phyloP scores from a whole-genome alignment of 495 filamentous ascomycete genomes.

The Lasiosphaeria ovina region DNA sequence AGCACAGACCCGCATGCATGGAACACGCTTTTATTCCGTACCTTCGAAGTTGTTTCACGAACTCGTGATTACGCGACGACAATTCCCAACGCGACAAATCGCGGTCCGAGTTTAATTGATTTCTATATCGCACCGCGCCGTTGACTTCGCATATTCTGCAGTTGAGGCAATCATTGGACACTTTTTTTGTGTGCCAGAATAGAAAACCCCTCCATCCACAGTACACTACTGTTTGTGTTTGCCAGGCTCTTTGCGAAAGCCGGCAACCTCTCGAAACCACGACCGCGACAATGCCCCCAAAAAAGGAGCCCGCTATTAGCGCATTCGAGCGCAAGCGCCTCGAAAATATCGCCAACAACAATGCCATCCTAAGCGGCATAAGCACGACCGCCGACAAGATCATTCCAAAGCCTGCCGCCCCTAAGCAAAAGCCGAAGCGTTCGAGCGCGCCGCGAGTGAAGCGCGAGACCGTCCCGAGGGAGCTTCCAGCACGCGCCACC shows the following conservation, averaged over 20 bases:
- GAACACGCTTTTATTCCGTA: neutral
- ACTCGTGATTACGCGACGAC: constrained; percentile 8
- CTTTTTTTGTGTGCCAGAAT: too few relatives aligned
- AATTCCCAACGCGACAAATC: constrained; percentile 7
- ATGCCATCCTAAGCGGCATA: constrained; percentile 48
- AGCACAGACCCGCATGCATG: neutral
- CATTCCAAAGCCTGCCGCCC: constrained; percentile 28
- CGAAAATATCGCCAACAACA: constrained; percentile 56
- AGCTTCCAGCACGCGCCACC: constrained; percentile 36
- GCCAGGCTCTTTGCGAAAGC: too few relatives aligned
- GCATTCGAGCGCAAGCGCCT: constrained; percentile 54
- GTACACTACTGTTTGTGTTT: too few relatives aligned
- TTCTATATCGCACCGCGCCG: neutral
- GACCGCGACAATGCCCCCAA: constrained; percentile 22
- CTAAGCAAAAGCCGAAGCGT: constrained; percentile 26
- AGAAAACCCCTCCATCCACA: too few relatives aligned
- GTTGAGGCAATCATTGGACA: too few relatives aligned
- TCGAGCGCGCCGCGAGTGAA: constrained; percentile 23
- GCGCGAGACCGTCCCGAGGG: constrained; percentile 31
- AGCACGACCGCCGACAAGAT: constrained; percentile 34
- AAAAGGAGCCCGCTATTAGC: constrained; percentile 41
- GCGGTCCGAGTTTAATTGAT: constrained; percentile 27
- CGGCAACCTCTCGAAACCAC: neutral
- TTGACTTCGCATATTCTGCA: neutral
- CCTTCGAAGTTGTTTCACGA: neutral